Percentiles rank a stretch among this genome's conserved stretches.
Conservation (phyloP, 179 eudicot genomes). For the Spinacia oleracea region DNA sequence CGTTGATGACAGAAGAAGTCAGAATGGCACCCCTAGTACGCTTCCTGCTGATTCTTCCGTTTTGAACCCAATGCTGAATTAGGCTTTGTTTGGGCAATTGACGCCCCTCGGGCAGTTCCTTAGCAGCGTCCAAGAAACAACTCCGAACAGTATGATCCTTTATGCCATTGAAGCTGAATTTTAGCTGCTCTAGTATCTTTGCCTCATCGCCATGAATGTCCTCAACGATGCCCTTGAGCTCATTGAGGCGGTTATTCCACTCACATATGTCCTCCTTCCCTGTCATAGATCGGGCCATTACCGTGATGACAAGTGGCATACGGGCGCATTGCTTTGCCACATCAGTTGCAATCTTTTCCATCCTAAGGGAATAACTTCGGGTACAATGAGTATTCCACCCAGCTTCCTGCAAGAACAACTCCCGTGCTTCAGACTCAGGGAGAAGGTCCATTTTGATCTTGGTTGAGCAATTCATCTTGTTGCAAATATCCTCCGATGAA, state of each 20-base stretch:
- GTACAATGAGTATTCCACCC: not conserved
- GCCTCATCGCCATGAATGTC: conserved; percentile 10
- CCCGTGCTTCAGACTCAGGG: conserved; percentile 16
- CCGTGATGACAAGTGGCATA: conserved; percentile 14
- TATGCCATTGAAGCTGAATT: not conserved
- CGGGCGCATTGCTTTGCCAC: conserved; percentile 12
- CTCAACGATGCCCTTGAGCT: conserved; percentile 1
- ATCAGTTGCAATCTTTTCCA: not conserved
- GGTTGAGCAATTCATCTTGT: conserved; percentile 3
- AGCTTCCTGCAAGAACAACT: conserved; percentile 16
- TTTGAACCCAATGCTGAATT: conserved; percentile 6
- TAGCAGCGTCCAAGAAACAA: conserved; percentile 14
- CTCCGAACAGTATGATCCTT: not conserved
- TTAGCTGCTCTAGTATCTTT: conserved; percentile 16
- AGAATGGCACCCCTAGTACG: not conserved
- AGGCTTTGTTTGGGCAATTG: not conserved
- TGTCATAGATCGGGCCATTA: conserved; percentile 13
- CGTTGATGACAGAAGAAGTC: not conserved
- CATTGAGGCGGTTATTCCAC: conserved; percentile 15
- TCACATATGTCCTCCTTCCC: conserved; percentile 21
- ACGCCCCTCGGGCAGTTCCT: not conserved
- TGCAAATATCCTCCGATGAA: conserved; percentile 18
- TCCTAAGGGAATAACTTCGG: not conserved
- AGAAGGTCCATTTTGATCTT: conserved; percentile 18
- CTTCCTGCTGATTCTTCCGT: not conserved